These are phyloP conservation scores for Turritis glabra DNA, from an alignment of 345 rosid genomes.

Conservation along the genomic window DNA sequence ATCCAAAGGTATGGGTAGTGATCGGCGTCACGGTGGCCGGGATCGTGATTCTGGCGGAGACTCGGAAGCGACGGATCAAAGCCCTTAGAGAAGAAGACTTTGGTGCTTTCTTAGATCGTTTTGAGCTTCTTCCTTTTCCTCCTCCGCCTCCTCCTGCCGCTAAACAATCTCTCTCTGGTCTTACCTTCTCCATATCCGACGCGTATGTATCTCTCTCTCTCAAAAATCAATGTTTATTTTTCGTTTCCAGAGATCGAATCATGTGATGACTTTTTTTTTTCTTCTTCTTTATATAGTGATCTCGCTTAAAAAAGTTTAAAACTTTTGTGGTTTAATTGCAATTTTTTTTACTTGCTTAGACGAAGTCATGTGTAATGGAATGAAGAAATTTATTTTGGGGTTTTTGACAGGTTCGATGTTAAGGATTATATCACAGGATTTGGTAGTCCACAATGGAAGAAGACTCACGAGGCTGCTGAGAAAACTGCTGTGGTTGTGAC, in stretches of 20 bases:
- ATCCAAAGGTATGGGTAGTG: slow-evolving; percentile 75
- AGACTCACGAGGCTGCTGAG: slow-evolving; percentile 70
- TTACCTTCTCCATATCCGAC: slow-evolving; percentile 83
- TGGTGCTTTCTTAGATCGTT: slow-evolving; percentile 74
- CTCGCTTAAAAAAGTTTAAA: not conserved
- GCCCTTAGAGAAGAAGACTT: slow-evolving; percentile 52
- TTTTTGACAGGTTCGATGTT: slow-evolving; percentile 70
- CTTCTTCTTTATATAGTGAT: not conserved
- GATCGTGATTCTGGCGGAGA: slow-evolving; percentile 66
- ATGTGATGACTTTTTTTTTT: not conserved
- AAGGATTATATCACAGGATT: slow-evolving; percentile 75
- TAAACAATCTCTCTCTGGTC: slow-evolving; percentile 61
- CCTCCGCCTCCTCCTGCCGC: slow-evolving; percentile 94
- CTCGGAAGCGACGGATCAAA: slow-evolving; percentile 59
- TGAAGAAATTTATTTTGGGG: slow-evolving; percentile 1
- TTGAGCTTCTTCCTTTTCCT: slow-evolving; percentile 72
- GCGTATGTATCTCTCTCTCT: slow-evolving; percentile 41
- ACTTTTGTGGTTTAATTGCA: not conserved
- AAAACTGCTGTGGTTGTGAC: slow-evolving; percentile 73
- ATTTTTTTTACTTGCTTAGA: slow-evolving; percentile 19
- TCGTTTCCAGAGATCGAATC: not conserved
- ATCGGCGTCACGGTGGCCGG: slow-evolving; percentile 82
- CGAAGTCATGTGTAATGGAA: not conserved
- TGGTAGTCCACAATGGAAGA: slow-evolving; percentile 83
- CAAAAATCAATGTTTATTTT: not conserved